Evolutionary conservation across 192 early-diverging fungal species (phyloP).

Genomic region (Coemansia sp.): DNA sequence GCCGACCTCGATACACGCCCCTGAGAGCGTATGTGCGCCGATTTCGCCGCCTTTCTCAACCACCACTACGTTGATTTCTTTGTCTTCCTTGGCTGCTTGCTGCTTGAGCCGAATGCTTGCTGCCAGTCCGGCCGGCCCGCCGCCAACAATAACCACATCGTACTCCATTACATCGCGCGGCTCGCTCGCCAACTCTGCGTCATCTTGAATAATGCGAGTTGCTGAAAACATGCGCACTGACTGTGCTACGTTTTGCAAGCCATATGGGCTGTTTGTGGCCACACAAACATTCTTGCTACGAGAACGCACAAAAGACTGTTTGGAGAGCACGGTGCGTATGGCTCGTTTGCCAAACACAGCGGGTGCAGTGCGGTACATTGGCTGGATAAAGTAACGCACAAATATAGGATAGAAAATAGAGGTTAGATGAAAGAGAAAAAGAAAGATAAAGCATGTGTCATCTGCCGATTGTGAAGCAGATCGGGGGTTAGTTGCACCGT

Average conservation of each 20-base stretch:
- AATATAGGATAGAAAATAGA: not conserved
- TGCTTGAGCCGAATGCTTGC: constrained; percentile 97
- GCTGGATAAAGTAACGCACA: not conserved
- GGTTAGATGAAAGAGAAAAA: constrained; percentile 2
- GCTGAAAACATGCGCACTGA: not conserved
- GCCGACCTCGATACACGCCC: constrained; percentile 89
- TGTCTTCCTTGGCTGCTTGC: constrained; percentile 73
- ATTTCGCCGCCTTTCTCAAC: constrained; percentile 95
- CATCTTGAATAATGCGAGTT: not conserved
- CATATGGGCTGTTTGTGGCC: not conserved
- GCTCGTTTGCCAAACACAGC: not conserved
- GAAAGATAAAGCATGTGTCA: too few relatives aligned
- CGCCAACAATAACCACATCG: constrained; percentile 96
- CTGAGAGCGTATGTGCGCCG: constrained; percentile 93
- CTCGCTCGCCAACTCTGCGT: constrained; percentile 14
- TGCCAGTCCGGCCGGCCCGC: constrained; percentile 87
- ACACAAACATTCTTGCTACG: not conserved
- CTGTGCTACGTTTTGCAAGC: not conserved
- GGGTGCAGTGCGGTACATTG: not conserved
- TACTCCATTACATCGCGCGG: constrained; percentile 81
- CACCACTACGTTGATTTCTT: constrained; percentile 86
- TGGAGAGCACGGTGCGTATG: too few relatives aligned
- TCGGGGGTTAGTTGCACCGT: too few relatives aligned
- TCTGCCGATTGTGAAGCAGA: too few relatives aligned
- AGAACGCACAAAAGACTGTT: too few relatives aligned